phyloP scores from a whole-genome alignment of 768 basidiomycete species.

The Phylloporus rhodoxanthus region DNA sequence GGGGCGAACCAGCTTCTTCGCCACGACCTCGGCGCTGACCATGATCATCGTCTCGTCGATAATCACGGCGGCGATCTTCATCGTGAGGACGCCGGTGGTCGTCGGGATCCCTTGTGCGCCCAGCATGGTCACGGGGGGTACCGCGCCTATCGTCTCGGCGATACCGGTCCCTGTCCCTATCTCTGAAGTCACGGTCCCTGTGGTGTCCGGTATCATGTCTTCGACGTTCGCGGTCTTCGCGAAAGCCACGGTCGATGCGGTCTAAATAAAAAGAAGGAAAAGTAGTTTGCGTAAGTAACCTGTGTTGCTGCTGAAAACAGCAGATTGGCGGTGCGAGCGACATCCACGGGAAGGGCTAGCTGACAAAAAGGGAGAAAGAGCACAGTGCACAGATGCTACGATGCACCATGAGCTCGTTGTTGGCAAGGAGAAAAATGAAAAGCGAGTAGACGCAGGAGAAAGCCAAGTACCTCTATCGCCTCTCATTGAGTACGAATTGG shows the following conservation, averaged over 20 bases:
- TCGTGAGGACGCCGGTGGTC: conserved; percentile 42
- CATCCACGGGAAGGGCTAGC: conserved; percentile 55
- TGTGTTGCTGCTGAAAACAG: conserved; percentile 37
- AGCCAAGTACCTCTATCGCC: conserved; percentile 31
- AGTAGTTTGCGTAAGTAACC: conserved; percentile 48
- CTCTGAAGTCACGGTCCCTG: conserved; percentile 46
- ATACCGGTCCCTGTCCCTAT: conserved; percentile 36
- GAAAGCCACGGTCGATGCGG: conserved; percentile 46
- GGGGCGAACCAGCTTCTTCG: conserved; percentile 38
- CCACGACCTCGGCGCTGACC: conserved; percentile 27
- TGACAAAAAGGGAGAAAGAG: conserved; percentile 35
- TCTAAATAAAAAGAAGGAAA: conserved; percentile 47
- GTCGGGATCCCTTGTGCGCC: conserved; percentile 42
- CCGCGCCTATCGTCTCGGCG: conserved; percentile 50
- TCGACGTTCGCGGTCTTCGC: conserved; percentile 59
- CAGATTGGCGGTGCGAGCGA: conserved; percentile 37
- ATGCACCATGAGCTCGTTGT: conserved; percentile 64
- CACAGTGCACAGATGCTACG: conserved; percentile 39
- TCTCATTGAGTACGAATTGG: conserved; percentile 28
- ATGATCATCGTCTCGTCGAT: conserved; percentile 40
- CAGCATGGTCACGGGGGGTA: conserved; percentile 40
- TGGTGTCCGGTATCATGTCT: conserved; percentile 55
- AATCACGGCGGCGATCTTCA: conserved; percentile 47
- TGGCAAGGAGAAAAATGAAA: conserved; percentile 36
- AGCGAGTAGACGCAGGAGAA: conserved; percentile 30